Conservation (phyloP, 192 early-diverging fungal genomes). For the Physocladia obscura region DNA sequence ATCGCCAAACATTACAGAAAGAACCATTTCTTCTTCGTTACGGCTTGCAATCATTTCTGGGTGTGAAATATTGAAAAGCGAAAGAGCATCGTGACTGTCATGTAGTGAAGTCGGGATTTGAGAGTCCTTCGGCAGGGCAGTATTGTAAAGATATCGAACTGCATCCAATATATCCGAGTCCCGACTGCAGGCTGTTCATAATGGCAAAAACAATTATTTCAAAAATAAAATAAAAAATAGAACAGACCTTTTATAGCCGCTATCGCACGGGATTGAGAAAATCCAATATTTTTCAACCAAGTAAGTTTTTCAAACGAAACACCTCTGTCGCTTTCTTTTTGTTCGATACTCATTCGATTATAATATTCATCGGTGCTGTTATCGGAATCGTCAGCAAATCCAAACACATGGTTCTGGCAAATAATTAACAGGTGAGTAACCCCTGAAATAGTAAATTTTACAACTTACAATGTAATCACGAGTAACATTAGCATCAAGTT, state of each 20-base stretch:
- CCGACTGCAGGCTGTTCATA: background rate
- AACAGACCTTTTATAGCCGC: conserved; percentile 4
- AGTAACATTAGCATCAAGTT: background rate
- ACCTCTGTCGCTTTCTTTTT: conserved; percentile 6
- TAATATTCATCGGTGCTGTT: background rate
- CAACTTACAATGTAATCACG: background rate
- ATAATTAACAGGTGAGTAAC: background rate
- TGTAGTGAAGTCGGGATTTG: background rate
- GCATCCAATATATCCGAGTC: background rate
- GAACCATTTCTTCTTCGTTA: conserved; percentile 63
- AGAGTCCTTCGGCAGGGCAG: background rate
- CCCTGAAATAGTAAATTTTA: background rate
- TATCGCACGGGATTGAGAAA: conserved; percentile 7
- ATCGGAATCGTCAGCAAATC: background rate
- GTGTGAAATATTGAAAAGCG: conserved; percentile 1
- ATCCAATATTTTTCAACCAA: conserved; percentile 19
- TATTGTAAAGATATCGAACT: background rate
- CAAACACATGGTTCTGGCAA: background rate
- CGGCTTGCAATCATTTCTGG: conserved; percentile 34
- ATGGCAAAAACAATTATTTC: background rate
- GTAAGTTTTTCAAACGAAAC: conserved; percentile 12
- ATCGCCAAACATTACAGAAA: conserved; percentile 64
- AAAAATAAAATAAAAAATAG: background rate
- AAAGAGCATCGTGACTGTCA: background rate
- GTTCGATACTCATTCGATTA: background rate